phyloP scores from a whole-genome alignment of 140 eudicot species.

The Stevia rebaudiana region DNA sequence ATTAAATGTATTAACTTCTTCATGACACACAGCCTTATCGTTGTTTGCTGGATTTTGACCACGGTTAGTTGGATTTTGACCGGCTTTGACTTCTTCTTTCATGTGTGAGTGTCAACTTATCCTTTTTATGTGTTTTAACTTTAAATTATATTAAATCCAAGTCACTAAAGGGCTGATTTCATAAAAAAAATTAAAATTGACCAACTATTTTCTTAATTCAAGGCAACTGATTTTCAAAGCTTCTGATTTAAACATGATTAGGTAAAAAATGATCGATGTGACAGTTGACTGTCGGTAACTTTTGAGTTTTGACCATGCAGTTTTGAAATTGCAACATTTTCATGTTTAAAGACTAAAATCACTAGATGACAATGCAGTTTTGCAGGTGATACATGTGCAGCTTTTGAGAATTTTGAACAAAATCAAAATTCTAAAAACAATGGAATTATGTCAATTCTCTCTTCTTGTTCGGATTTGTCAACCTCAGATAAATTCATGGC shows the following conservation, averaged over 20 bases:
- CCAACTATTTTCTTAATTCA: neutral
- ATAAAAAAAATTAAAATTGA: neutral
- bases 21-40: conserved; percentile 33
- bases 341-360: neutral
- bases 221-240: neutral
- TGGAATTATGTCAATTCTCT: conserved; percentile 36
- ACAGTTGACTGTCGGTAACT: neutral
- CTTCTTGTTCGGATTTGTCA: conserved; percentile 40
- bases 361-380: conserved; percentile 46
- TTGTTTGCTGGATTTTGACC: conserved; percentile 60
- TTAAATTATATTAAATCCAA: neutral
- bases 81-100: conserved; percentile 54
- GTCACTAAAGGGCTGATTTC: neutral
- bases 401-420: conserved; percentile 37
- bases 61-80: conserved; percentile 53
- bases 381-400: conserved; percentile 54
- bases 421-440: conserved; percentile 34
- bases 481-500: conserved; percentile 27
- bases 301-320: neutral
- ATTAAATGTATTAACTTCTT: conserved; percentile 1
- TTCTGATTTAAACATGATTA: neutral
- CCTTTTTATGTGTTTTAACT: neutral
- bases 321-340: neutral
- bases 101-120: conserved; percentile 39
- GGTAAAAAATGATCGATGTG: neutral